Evolutionary conservation across 2,329 filamentous ascomycete species (phyloP), one percentile per base, ranked within the genome.

Genomic region (Didymella arachidicola): DNA sequence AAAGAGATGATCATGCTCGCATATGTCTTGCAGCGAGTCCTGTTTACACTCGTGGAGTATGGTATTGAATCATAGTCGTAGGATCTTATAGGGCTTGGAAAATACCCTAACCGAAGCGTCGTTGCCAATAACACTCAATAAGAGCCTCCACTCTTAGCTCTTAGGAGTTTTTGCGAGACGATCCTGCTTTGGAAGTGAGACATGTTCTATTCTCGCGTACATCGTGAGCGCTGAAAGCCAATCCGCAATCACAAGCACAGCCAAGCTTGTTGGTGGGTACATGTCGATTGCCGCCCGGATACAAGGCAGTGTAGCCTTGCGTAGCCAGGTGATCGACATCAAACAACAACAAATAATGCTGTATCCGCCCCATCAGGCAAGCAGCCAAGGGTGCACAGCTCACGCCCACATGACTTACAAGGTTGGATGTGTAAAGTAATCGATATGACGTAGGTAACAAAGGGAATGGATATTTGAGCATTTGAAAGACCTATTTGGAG

Each of bases 1-100:
- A 41, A 60, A 57, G 44, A 60, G 44, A 30, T 57, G 41, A 43
- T 2, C 38, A 16, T 14, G 11, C 5, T 25, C 5, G 38, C 8
- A 25, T 10, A 41, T 19, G 8, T 10, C 7, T 19, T 39, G 18
- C 10, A 18, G 10, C n/a, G 19, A 26, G 19, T 2, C 10, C 19
- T 34, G 14, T 3, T n/a, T 16, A 7, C n/a, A 18, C 6, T 42
- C 14, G 3, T 22, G 16, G 2, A 25, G 19, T 5, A 26, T 16
- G 16, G 19, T 42, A 26, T 18, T 26, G 11, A 11, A 5, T 11
- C 7, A 11, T 26, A 25, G 19, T 42, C 19, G 14, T 22, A 39
- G 36, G 19, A 26, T 42, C 39, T 42, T 42, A 16, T 25, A 7
- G 19, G 19, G 39, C 11, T 42, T 12, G 6, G 11, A 42, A 2